phyloP scores from a whole-genome alignment of 345 rosid genomes.

The Syzygium aromaticum region DNA sequence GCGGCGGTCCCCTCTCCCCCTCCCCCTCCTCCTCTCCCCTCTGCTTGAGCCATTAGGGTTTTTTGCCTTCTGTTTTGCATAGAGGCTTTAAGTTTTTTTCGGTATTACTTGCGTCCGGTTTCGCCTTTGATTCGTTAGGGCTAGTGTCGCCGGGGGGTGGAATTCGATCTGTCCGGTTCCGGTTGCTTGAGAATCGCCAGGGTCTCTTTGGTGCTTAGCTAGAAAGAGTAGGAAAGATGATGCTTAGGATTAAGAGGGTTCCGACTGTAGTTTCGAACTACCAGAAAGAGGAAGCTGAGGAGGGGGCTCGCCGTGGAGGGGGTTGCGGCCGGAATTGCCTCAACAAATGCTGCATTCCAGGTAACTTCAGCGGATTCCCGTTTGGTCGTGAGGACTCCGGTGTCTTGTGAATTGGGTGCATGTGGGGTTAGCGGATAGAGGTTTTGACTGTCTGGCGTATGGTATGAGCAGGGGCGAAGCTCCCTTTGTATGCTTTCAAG shows the following conservation, averaged over 20 bases:
- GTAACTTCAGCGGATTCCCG: slow-evolving; percentile 16
- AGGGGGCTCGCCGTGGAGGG: slow-evolving; percentile 34
- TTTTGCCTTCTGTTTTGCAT: slow-evolving; percentile 1
- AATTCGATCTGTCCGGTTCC: neutral
- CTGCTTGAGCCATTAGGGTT: neutral
- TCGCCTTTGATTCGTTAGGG: neutral
- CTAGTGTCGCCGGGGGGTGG: neutral
- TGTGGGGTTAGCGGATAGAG: neutral
- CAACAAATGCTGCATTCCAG: slow-evolving; percentile 59
- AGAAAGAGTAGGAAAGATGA: slow-evolving; percentile 19
- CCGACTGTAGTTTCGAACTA: slow-evolving; percentile 79
- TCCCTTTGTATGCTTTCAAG: slow-evolving; percentile 73
- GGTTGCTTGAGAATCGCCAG: neutral
- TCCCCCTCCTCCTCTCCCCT: neutral
- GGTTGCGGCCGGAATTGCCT: slow-evolving; percentile 89
- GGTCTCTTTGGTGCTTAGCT: neutral
- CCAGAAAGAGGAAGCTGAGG: slow-evolving; percentile 68
- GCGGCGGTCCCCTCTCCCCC: slow-evolving; percentile 54
- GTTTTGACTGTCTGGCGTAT: neutral
- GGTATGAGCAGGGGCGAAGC: slow-evolving; percentile 42
- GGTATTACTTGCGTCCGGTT: neutral
- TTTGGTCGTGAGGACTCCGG: neutral
- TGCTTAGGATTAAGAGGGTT: slow-evolving; percentile 81
- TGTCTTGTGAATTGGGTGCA: neutral
- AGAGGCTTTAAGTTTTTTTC: neutral